These are phyloP conservation scores for Globisporangium nunn DNA, from an alignment of 352 stramenopile genomes.

Conservation along the genomic window DNA sequence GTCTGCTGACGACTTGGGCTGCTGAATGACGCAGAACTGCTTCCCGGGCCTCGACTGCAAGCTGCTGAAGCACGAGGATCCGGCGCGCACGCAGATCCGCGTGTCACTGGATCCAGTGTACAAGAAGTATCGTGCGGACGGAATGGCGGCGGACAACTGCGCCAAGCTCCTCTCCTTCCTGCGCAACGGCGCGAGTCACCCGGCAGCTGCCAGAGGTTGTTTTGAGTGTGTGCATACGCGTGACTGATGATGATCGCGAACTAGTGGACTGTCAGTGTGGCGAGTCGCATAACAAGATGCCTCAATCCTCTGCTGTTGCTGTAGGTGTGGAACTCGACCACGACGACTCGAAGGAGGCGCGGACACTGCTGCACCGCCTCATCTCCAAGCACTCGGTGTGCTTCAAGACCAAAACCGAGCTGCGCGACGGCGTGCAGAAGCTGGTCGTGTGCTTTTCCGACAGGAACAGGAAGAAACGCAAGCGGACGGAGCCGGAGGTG, in stretches of 20 bases:
- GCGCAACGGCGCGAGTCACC: slow-evolving; percentile 38
- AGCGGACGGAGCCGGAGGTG: slow-evolving; percentile 40
- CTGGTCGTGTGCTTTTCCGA: slow-evolving; percentile 57
- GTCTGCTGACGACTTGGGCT: background rate
- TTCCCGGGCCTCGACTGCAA: slow-evolving; percentile 66
- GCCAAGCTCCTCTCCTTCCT: slow-evolving; percentile 44
- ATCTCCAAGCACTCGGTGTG: slow-evolving; percentile 46
- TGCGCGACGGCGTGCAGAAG: slow-evolving; percentile 26
- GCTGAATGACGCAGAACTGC: slow-evolving; percentile 26
- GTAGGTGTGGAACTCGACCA: slow-evolving; percentile 49
- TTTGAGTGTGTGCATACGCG: slow-evolving; percentile 2
- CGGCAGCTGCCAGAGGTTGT: slow-evolving; percentile 22
- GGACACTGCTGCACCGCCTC: slow-evolving; percentile 52
- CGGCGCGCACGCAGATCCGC: slow-evolving; percentile 26
- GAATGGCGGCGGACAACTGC: slow-evolving; percentile 43
- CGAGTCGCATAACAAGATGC: no score
- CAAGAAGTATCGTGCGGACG: slow-evolving; percentile 52
- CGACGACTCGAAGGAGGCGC: slow-evolving; percentile 53
- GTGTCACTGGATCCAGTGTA: slow-evolving; percentile 62
- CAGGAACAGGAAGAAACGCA: slow-evolving; percentile 63
- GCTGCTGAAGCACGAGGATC: slow-evolving; percentile 19
- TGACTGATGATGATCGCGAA: background rate
- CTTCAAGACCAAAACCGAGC: slow-evolving; percentile 64
- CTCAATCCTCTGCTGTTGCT: background rate
- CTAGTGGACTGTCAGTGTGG: background rate